A percentile compares a stretch with the other conserved stretches of the same genome.
Evolutionary conservation across 805 yeast genomes (phyloP).

Genomic region (Yarrowia osloensis): DNA sequence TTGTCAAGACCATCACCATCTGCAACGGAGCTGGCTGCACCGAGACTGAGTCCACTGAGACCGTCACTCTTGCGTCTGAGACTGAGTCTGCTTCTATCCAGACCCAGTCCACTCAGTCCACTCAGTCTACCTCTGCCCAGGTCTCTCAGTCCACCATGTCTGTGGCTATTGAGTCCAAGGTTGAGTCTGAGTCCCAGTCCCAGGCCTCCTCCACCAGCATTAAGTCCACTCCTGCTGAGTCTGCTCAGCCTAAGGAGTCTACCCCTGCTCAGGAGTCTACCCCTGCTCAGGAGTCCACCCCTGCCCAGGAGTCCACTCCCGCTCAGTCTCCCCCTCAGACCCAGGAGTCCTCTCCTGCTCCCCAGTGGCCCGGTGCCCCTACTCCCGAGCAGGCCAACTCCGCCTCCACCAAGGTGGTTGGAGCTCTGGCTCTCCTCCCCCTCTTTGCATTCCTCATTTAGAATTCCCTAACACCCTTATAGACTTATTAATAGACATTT

Average conservation of each 20-base stretch:
- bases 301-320: neutral
- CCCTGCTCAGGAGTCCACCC: neutral
- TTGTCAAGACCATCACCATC: slow-evolving; percentile 1
- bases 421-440: slow-evolving; percentile 20
- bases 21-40: neutral
- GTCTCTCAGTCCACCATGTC: neutral
- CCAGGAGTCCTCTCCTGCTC: neutral
- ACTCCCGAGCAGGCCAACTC: slow-evolving; percentile 30
- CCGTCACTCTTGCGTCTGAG: neutral
- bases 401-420: neutral
- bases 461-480: neutral
- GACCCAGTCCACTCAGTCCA: neutral
- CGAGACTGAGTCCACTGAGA: neutral
- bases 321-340: neutral
- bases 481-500: neutral
- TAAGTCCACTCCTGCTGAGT: neutral
- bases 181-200: neutral
- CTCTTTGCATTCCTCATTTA: slow-evolving; percentile 21
- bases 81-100: no score
- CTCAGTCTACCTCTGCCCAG: neutral
- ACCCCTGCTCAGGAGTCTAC: neutral
- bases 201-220: neutral
- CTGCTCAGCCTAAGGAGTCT: neutral
- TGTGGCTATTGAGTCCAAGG: neutral
- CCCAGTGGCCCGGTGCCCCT: neutral